Evolutionary conservation across 2,329 filamentous ascomycete genomes (phyloP).

Genomic region (Fusarium tjaetaba): DNA sequence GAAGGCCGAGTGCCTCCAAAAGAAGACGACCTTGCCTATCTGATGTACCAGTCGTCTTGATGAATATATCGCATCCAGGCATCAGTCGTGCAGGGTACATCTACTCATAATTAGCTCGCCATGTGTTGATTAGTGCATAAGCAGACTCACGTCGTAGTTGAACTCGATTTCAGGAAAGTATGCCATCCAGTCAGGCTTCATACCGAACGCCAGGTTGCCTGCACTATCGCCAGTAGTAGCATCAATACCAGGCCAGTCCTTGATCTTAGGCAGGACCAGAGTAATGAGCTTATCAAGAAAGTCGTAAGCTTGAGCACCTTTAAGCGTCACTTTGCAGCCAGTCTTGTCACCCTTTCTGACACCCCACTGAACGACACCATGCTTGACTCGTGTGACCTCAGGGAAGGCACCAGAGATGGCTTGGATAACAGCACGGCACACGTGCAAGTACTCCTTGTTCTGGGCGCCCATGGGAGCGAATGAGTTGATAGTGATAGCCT

Average conservation of each 20-base stretch:
- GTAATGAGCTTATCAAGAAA: constrained; percentile 92
- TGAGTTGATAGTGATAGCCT: constrained; percentile 82
- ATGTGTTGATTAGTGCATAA: not conserved
- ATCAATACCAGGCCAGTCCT: constrained; percentile 84
- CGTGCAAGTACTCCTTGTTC: constrained; percentile 80
- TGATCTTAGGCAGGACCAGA: constrained; percentile 91
- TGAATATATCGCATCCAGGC: constrained; percentile 82
- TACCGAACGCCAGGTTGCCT: constrained; percentile 87
- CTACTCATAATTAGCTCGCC: constrained; percentile 47
- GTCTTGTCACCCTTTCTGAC: constrained; percentile 76
- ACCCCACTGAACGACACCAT: constrained; percentile 79
- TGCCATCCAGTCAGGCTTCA: constrained; percentile 78
- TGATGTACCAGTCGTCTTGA: constrained; percentile 85
- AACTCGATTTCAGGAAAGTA: constrained; percentile 94
- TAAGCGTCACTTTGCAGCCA: constrained; percentile 80
- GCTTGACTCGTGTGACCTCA: constrained; percentile 73
- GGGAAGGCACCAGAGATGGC: constrained; percentile 84
- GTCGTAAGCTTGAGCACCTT: constrained; percentile 84
- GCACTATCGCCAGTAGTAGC: constrained; percentile 80
- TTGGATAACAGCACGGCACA: constrained; percentile 85
- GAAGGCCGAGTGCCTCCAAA: constrained; percentile 59
- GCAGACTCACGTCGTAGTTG: constrained; percentile 84
- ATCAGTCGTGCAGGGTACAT: constrained; percentile 77
- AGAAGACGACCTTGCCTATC: constrained; percentile 87
- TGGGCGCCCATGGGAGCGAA: constrained; percentile 75